Conservation (phyloP, 1,139 yeast species). For the Candida tropicalis region DNA sequence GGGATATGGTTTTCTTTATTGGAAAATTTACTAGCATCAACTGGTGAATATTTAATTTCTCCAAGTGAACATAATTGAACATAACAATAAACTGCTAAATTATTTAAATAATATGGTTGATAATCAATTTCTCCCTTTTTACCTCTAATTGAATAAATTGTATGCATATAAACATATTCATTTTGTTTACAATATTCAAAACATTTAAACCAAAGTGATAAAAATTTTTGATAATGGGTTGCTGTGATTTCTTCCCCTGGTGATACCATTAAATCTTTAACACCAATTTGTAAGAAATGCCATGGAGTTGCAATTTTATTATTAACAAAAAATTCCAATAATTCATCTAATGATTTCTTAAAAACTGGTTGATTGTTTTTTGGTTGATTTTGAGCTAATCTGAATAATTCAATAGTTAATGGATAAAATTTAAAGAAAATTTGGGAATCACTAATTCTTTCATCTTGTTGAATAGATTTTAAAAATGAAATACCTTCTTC, state of each 20-base stretch:
- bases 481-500: conserved; percentile 47
- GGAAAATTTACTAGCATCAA: conserved; percentile 33
- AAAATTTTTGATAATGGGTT: conserved; percentile 23
- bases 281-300: conserved; percentile 34
- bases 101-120: conserved; percentile 17
- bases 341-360: conserved; percentile 21
- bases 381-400: conserved; percentile 20
- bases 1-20: conserved; percentile 30
- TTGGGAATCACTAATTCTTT: conserved; percentile 29
- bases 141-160: background rate
- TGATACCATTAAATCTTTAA: conserved; percentile 19
- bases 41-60: conserved; percentile 24
- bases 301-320: conserved; percentile 35
- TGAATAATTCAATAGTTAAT: conserved; percentile 26
- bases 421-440: conserved; percentile 32
- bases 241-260: background rate
- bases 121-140: background rate
- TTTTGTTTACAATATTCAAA: conserved; percentile 25
- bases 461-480: conserved; percentile 39
- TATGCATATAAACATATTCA: background rate
- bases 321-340: conserved; percentile 31
- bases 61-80: conserved; percentile 33
- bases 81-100: conserved; percentile 39
- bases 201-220: conserved; percentile 38
- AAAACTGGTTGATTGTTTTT: conserved; percentile 12